Evolutionary conservation across 148 eudicot species (phyloP).

Genomic region (Rhododendron ferrugineum): DNA sequence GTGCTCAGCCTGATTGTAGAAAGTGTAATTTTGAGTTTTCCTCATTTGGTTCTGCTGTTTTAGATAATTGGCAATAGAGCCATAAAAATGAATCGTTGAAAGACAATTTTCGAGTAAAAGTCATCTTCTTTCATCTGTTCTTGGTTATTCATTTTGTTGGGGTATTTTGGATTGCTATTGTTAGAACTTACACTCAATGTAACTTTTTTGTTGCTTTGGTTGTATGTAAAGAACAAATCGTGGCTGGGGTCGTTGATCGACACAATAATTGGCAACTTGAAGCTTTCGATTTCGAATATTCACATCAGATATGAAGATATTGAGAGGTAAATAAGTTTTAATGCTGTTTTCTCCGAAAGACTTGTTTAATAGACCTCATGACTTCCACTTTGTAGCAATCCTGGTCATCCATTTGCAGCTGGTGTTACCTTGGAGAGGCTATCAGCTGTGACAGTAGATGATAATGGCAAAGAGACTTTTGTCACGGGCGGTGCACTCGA

Average conservation of each 20-base stretch:
- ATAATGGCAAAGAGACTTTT: conserved; percentile 83
- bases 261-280: conserved; percentile 92
- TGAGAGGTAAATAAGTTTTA: conserved; percentile 60
- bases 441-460: conserved; percentile 90
- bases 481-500: conserved; percentile 85
- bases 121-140: neutral
- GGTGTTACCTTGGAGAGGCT: conserved; percentile 86
- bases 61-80: neutral
- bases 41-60: neutral
- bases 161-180: neutral
- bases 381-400: conserved; percentile 51
- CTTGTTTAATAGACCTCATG: conserved; percentile 15
- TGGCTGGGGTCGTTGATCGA: conserved; percentile 91
- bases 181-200: conserved; percentile 12
- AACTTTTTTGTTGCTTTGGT: conserved; percentile 11
- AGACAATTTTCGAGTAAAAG: neutral
- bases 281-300: conserved; percentile 94
- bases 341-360: conserved; percentile 2
- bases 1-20: neutral
- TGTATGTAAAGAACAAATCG: conserved; percentile 62
- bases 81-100: neutral
- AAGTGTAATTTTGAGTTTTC: neutral
- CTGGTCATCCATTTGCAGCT: conserved; percentile 90
- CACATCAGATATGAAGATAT: conserved; percentile 97
- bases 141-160: neutral